Evolutionary conservation across 257 asterid species (phyloP), one percentile per base, ranked within the genome.

Genomic region (Leonotis leonurus): DNA sequence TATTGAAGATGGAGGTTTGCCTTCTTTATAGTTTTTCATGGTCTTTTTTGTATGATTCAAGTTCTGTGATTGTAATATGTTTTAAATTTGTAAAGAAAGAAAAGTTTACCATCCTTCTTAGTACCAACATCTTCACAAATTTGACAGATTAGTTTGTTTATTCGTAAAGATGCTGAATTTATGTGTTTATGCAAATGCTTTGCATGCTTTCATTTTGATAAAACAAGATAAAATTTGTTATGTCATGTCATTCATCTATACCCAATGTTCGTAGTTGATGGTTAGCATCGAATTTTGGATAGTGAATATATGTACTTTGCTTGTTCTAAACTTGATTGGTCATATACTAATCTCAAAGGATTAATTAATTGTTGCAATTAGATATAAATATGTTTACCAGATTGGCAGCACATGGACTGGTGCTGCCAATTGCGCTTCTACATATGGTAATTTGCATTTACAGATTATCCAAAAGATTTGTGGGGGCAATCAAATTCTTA

Each of bases 1-100:
- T 91, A 36, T 57, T 76, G 54, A 91, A 77, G 69, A 76, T 86
- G 89, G 98, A 91, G 98, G 95, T 88, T 64, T 67, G 83, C 71
- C 65, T 67, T 64, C 61, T 65, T 76, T 36, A 50, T 54, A 35
- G 17, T 63, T 21, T 56, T 14, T 51, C 20, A 14, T 8, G 13
- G 14, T 18, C 61, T 27, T 43, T 16, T 35, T 53, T 21, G 64
- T 53, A 13, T 52, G 64, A 14, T 20, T 30, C 33, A 17, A 65
- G 3, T 20, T 25, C 14, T 55, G 40, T 65, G 46, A 29, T 11
- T 26, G n/a, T 36, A 14, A 21, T 37, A 24, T 35, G 30, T 29
- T 55, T 29, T 66, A 25, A 6, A 22, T 54, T 8, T 44, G 22
- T n/a, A 24, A 45, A 45, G 46, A 56, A 70, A 9, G 17, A 45